Conservation (phyloP, 768 basidiomycete species). For the Phallus indusiatus region DNA sequence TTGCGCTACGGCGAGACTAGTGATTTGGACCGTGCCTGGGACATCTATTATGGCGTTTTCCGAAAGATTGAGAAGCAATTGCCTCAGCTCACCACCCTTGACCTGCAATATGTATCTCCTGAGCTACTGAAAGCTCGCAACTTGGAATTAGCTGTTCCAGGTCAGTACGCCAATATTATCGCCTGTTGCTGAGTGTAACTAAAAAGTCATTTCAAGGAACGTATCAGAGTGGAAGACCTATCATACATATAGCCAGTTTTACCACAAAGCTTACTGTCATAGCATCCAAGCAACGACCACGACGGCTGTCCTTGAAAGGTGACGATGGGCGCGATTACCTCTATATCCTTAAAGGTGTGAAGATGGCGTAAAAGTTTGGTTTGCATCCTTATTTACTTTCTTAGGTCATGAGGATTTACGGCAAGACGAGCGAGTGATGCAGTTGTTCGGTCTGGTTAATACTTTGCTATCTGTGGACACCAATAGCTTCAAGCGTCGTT, state of each 20-base stretch:
- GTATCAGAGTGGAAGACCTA: conserved; percentile 79
- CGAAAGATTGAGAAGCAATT: conserved; percentile 93
- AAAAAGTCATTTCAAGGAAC: conserved; percentile 45
- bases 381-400: neutral
- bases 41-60: conserved; percentile 95
- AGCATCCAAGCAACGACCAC: conserved; percentile 92
- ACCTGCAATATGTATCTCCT: conserved; percentile 96
- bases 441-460: conserved; percentile 94
- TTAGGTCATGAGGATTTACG: conserved; percentile 96
- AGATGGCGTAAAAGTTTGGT: neutral
- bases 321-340: conserved; percentile 91
- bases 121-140: conserved; percentile 79
- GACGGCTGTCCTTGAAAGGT: conserved; percentile 78
- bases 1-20: conserved; percentile 76
- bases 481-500: conserved; percentile 88
- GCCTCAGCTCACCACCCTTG: conserved; percentile 78
- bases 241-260: conserved; percentile 78
- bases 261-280: conserved; percentile 88
- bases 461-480: conserved; percentile 88
- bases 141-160: conserved; percentile 93
- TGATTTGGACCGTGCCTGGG: conserved; percentile 96
- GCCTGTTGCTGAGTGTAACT: neutral
- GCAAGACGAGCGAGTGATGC: conserved; percentile 99
- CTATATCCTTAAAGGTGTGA: conserved; percentile 77
- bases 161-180: conserved; percentile 29